Conservation (phyloP, 148 eudicot genomes). For the Arctostaphylos glauca region DNA sequence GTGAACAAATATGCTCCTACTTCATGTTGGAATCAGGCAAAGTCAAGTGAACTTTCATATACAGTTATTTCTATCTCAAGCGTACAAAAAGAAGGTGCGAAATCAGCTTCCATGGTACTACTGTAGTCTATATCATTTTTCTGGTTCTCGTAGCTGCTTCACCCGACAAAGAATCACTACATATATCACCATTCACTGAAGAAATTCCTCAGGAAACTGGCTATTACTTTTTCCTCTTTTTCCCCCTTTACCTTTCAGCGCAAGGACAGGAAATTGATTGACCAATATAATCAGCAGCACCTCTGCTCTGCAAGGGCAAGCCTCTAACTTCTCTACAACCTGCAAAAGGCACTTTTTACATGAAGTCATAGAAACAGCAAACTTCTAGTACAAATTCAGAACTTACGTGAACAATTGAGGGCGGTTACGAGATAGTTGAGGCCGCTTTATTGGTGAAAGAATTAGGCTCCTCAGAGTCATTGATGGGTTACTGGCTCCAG, state of each 20-base stretch:
- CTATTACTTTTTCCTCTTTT: background rate
- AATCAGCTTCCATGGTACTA: background rate
- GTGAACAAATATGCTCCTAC: background rate
- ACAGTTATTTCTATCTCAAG: background rate
- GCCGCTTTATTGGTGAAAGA: conserved; percentile 78
- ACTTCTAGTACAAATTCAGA: background rate
- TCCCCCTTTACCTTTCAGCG: background rate
- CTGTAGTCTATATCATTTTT: background rate
- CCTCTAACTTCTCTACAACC: conserved; percentile 24
- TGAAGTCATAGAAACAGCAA: background rate
- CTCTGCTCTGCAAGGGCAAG: background rate
- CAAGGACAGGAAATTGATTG: too few species aligned
- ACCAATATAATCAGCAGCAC: background rate
- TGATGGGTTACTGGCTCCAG: conserved; percentile 69
- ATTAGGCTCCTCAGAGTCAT: conserved; percentile 74
- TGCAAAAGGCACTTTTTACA: conserved; percentile 14
- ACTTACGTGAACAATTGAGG: conserved; percentile 73
- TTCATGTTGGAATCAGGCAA: background rate
- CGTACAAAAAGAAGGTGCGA: background rate
- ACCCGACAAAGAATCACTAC: background rate
- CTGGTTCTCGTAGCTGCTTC: background rate
- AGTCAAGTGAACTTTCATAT: background rate
- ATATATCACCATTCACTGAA: background rate
- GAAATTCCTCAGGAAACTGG: background rate
- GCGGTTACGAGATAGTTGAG: conserved; percentile 75